These are phyloP conservation scores for Rhodotorula kratochvilovae DNA, from an alignment of 768 basidiomycete species.

Conservation along the genomic window DNA sequence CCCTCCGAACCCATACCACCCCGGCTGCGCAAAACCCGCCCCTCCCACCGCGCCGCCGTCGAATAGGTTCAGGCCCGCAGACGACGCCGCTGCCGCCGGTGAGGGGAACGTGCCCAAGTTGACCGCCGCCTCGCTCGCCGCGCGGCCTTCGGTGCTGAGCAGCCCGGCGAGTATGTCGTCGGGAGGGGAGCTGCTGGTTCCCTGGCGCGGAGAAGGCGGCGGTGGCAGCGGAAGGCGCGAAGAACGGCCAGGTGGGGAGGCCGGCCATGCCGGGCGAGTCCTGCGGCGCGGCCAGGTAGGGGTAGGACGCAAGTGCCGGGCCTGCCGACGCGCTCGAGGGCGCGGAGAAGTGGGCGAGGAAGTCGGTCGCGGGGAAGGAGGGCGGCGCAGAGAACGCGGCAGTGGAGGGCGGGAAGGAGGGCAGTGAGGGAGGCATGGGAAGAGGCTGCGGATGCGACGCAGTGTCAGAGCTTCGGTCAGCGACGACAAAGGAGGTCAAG, in stretches of 20 bases:
- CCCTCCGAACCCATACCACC: too few relatives aligned
- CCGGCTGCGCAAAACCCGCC: too few relatives aligned
- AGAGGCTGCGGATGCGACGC: neutral
- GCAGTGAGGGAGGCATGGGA: neutral
- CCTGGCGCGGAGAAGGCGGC: too few relatives aligned
- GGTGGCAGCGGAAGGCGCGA: neutral
- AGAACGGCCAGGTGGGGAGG: neutral
- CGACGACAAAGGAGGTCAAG: too few relatives aligned
- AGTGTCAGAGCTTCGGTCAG: too few relatives aligned
- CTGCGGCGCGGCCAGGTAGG: neutral
- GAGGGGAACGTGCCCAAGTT: neutral
- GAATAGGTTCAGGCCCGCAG: neutral
- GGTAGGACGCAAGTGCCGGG: neutral
- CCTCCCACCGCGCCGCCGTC: neutral
- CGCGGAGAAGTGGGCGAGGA: neutral
- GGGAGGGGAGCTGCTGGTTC: neutral
- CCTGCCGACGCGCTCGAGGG: neutral
- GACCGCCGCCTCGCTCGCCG: neutral
- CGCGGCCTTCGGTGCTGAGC: conserved; percentile 1
- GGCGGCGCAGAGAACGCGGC: neutral
- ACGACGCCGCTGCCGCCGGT: neutral
- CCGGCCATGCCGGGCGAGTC: neutral
- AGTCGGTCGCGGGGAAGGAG: neutral
- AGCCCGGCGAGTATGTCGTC: conserved; percentile 22
- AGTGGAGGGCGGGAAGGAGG: neutral